Conservation (phyloP, 306 rosid species). For the Dalbergia cochinchinensis region DNA sequence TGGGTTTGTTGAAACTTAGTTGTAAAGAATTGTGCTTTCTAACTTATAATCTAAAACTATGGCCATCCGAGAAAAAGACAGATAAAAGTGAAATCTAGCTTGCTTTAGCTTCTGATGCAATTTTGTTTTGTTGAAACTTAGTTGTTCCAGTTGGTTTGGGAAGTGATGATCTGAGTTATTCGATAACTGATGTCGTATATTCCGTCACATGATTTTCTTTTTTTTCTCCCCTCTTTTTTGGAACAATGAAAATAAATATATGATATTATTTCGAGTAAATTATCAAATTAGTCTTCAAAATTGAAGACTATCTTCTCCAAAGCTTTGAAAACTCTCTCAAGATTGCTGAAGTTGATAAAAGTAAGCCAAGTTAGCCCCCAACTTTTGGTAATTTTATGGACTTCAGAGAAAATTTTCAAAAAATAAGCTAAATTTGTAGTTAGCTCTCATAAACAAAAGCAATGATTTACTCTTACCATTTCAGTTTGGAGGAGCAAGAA, state of each 20-base stretch:
- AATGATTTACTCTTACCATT: no score
- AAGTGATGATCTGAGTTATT: constrained; percentile 32
- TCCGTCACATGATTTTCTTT: background rate
- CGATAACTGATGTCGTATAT: constrained; percentile 17
- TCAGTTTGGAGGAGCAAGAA: no score
- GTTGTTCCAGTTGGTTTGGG: constrained; percentile 48
- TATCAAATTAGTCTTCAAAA: no score
- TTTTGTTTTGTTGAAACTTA: constrained; percentile 52
- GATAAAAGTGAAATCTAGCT: constrained; percentile 32
- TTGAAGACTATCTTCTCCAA: no score
- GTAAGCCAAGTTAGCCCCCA: no score
- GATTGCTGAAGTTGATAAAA: no score
- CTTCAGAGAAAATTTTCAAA: no score
- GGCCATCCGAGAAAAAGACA: constrained; percentile 3
- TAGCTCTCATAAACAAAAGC: no score
- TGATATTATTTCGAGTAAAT: no score
- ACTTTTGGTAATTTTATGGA: no score
- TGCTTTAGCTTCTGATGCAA: constrained; percentile 50
- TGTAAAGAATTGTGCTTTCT: constrained; percentile 47
- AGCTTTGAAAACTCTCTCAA: no score
- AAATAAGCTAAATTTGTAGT: no score
- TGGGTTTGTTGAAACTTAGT: constrained; percentile 47
- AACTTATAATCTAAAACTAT: constrained; percentile 35
- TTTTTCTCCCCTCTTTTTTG: background rate
- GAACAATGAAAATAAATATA: background rate